Percentiles rank a stretch among this genome's conserved stretches.
Conservation (phyloP, 805 yeast genomes). For the Wickerhamiella australiensis region DNA sequence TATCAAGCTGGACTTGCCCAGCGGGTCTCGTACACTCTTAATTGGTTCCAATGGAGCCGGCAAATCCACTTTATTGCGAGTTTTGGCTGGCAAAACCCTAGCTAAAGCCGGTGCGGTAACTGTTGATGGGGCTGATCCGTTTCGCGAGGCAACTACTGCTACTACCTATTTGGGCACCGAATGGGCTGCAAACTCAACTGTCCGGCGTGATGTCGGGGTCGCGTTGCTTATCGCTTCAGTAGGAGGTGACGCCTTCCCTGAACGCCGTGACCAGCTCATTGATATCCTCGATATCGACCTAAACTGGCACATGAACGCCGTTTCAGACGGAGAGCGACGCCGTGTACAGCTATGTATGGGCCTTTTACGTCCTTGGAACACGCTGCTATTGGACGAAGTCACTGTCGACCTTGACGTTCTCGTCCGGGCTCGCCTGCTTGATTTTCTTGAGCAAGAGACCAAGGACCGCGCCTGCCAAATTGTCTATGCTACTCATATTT, state of each 20-base stretch:
- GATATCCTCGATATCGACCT: conserved; percentile 75
- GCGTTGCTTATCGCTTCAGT: conserved; percentile 62
- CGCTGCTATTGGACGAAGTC: conserved; percentile 84
- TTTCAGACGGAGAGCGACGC: conserved; percentile 91
- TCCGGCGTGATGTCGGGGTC: conserved; percentile 85
- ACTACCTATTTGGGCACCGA: conserved; percentile 86
- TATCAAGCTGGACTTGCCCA: conserved; percentile 47
- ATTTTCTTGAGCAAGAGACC: conserved; percentile 66
- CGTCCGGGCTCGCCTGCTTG: conserved; percentile 63
- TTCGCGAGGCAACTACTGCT: conserved; percentile 41
- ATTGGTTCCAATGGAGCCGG: conserved; percentile 98
- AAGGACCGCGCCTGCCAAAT: conserved; percentile 56
- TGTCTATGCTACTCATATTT: conserved; percentile 88
- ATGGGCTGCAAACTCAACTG: conserved; percentile 89
- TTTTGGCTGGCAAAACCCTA: conserved; percentile 84
- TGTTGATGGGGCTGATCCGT: conserved; percentile 83
- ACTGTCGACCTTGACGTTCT: conserved; percentile 93
- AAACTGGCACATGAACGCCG: conserved; percentile 81
- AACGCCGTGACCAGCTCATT: conserved; percentile 64
- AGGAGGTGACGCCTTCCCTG: conserved; percentile 65
- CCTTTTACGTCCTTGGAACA: conserved; percentile 76
- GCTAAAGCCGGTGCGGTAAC: conserved; percentile 57
- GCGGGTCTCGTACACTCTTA: conserved; percentile 63
- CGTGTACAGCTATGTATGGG: conserved; percentile 94
- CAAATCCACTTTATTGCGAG: conserved; percentile 72